Base-by-base conservation (phyloP, 345 rosid species). In the Sisymbrium irio region DNA sequence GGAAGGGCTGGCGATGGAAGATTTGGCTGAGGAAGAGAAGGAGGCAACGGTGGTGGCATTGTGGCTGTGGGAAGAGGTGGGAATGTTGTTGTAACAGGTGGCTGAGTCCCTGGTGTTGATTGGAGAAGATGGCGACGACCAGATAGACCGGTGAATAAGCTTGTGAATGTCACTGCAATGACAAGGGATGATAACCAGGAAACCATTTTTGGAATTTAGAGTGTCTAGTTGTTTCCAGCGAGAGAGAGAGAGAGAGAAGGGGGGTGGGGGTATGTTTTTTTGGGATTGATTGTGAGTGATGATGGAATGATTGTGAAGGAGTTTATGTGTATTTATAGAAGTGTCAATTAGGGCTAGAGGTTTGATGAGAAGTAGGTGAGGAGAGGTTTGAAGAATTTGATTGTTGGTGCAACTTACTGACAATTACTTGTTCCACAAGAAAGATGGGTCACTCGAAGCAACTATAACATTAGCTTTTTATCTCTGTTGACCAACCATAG, bases 111-210 rank as follows among this genome's bases (percentile, higher is more conserved):
- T 59, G 78, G 73, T 22, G 79, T 62, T 62, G 74, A 69, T 13
- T 76, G 75, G n/a, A 76, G 79, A 76, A 76, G 69, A 27, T 62
- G 25, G 14, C 74, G 79, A 54, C 33, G 2, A 22, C 70, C 69
- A 4, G 74, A 76, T 37, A 76, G 37, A 62, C 79, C 58, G 5
- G 51, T 18, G 64, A 76, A 76, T 13, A 69, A 54, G 69, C 74
- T 69, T 54, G 79, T 62, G 65, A 76, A 35, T 53, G 79, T 76
- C 3, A 76, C 33, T 62, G 75, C 64, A 61, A 76, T 25, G 58
- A 76, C 70, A 15, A 76, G 57, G 4, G 69, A 61, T 35, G 59
- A 61, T 62, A 69, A 18, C 74, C 32, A 62, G 0, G 40, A 12
- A 33, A 9, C 44, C 79, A 76, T 75, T 41, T 66, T 61, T 14